Evolutionary conservation across 2,329 filamentous ascomycete species (phyloP), one percentile per base, ranked within the genome.

Genomic region (Mariannaea sp.): DNA sequence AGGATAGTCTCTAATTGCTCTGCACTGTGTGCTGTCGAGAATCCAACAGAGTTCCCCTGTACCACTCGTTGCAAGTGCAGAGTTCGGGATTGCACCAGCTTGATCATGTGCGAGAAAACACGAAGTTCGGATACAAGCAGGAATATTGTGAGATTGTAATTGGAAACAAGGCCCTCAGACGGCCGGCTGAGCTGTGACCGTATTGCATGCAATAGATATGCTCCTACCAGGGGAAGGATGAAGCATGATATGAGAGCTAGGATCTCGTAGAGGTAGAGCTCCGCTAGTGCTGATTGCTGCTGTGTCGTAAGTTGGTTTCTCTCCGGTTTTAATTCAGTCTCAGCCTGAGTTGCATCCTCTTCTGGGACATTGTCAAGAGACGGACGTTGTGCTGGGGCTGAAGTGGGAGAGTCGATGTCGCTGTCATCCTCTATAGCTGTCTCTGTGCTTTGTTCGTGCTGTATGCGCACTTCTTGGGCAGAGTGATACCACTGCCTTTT

Each of bases 81-180:
- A 2, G 92, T 96, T 27, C 90, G 84, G 12, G 84, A 82, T 65
- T 91, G 87, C 4, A 95, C 80, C 65, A 97, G 82, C 67, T 87
- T 90, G 57, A 96, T 83, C 20, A 95, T 75, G 67, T 97, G 92
- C 1, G 89, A 84, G 42, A 92, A 76, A 0, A 93, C 93, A 3
- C 90, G 86, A 22, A 97, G 77, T 72, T 97, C 93, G 3, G 93
- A 89, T 1, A 89, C 90, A 14, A 96, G 80, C 3, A 96, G 77
- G 71, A 97, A 97, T 46, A 97, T 90, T 10, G 88, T 92, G 49
- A 97, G 79, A 70, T 97, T 97, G 74, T 93, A 95, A 71, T 96
- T 90, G 4, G 91, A 96, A 6, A 97, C 87, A 9, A 97, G 77
- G 1, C 90, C 90, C 69, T 95, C 92, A 0, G 91, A 92, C 0